Evolutionary conservation across 1,284 basidiomycete species (phyloP), one percentile per base, ranked within the genome.

Genomic region (Tremellales sp.): DNA sequence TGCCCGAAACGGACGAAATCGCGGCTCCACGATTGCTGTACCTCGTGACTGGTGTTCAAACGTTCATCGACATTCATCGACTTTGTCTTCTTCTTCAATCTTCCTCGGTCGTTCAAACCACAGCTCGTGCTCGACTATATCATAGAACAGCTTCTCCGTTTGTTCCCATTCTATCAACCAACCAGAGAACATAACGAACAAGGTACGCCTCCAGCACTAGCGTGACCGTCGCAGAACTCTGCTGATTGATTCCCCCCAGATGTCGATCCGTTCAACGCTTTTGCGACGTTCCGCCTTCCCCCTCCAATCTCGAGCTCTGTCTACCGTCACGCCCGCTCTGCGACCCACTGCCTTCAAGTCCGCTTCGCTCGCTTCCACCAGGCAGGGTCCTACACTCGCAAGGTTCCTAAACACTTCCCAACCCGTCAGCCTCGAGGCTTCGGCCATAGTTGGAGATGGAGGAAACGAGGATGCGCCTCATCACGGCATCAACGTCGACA

Each of bases 401-500:
- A 26, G 51, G n/a, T 41, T 22, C 23, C 19, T 52, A n/a, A 51
- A 49, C 43, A 53, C 50, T 12, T 53, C 56, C n/a, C 39, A 46
- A 7, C 31, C 48, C 22, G 47, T 42, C 22, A 35, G 41, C 2
- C 37, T 68, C 35, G 57, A 57, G 40, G 48, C 57, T 3, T 57
- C 58, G 4, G 40, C 40, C 12, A 42, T 51, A 2, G 26, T 59
- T 6, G 54, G 50, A 3, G 68, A 72, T 56, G 70, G 70, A 19
- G 70, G 70, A 15, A 46, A 49, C 0, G 56, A 63, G 31, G 67
- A 68, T 29, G 59, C 65, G 10, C 64, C 70, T 33, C 65, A 72
- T 46, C 48, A 47, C 33, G 70, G 70, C 40, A 65, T 72, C 58
- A 69, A 72, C 45, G 66, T 69, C 23, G 64, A 70, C 54, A 67